Conservation (phyloP, 768 basidiomycete genomes). For the Tephrocybe sp. region DNA sequence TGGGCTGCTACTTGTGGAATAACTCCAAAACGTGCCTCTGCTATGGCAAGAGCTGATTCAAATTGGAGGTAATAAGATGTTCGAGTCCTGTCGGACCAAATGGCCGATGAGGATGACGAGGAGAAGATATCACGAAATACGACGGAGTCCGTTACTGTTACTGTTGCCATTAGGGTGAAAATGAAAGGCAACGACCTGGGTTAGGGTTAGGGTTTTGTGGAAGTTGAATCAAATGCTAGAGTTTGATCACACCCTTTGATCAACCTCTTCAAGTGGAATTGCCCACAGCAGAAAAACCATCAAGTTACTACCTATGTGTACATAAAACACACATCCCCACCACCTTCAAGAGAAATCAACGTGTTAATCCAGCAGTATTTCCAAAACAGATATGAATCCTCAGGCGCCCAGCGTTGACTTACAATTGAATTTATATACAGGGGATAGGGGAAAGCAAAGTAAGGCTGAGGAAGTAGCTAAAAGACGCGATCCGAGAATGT, state of each 20-base stretch:
- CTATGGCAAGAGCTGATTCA: conserved; percentile 33
- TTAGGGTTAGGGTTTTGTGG: no score
- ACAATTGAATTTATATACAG: conserved; percentile 4
- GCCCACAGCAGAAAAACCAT: no score
- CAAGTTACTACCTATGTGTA: no score
- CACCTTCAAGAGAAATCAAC: no score
- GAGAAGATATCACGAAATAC: conserved; percentile 43
- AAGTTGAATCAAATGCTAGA: no score
- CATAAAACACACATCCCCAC: no score
- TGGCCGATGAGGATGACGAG: conserved; percentile 31
- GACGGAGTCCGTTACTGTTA: conserved; percentile 32
- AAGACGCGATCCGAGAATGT: not conserved
- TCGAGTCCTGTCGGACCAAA: conserved; percentile 40
- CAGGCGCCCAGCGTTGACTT: no score
- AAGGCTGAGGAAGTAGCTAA: conserved; percentile 2
- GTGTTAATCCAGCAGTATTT: no score
- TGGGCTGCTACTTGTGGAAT: conserved; percentile 39
- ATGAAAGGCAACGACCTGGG: not conserved
- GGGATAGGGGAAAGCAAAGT: conserved; percentile 3
- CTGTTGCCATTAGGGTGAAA: conserved; percentile 25
- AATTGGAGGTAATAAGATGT: conserved; percentile 34
- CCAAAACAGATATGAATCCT: no score
- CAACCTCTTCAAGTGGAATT: no score
- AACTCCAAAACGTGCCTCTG: conserved; percentile 36
- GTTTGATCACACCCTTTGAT: no score